Percentiles rank a stretch among this genome's conserved stretches.
phyloP scores from a whole-genome alignment of 2,329 filamentous ascomycete genomes.

The Penicillium palitans region DNA sequence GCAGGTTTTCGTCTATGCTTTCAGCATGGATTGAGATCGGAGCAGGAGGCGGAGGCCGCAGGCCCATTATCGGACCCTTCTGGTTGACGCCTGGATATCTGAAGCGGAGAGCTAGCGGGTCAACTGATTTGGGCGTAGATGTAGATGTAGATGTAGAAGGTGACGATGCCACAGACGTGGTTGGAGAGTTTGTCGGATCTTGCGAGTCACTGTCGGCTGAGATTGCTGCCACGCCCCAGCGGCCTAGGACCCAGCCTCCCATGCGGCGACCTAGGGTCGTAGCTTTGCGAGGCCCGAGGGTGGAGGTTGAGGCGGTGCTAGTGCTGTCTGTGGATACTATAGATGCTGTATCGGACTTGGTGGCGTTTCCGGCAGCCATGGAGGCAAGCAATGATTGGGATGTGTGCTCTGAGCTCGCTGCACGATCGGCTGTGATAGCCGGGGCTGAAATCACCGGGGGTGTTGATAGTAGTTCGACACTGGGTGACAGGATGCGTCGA shows the following conservation, averaged over 20 bases:
- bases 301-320: slow-evolving; percentile 23
- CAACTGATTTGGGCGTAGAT: slow-evolving; percentile 64
- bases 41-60: slow-evolving; percentile 58
- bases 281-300: slow-evolving; percentile 25
- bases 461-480: slow-evolving; percentile 43
- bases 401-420: slow-evolving; percentile 26
- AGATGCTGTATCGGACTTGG: slow-evolving; percentile 26
- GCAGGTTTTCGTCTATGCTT: slow-evolving; percentile 58
- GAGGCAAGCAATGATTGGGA: slow-evolving; percentile 40
- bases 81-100: slow-evolving; percentile 76
- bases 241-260: slow-evolving; percentile 66
- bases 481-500: slow-evolving; percentile 49
- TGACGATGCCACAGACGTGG: slow-evolving; percentile 11
- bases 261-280: slow-evolving; percentile 54
- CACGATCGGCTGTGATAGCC: slow-evolving; percentile 37
- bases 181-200: background rate
- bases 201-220: slow-evolving; percentile 14
- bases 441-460: slow-evolving; percentile 41
- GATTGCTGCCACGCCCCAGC: slow-evolving; percentile 59
- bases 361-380: slow-evolving; percentile 30
- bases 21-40: slow-evolving; percentile 60
- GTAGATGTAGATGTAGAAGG: slow-evolving; percentile 44
- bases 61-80: slow-evolving; percentile 70
- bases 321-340: slow-evolving; percentile 24
- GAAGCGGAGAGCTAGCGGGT: slow-evolving; percentile 55